Evolutionary conservation across 2,329 filamentous ascomycete species (phyloP).

Genomic region (Drechslerella coelobrocha): DNA sequence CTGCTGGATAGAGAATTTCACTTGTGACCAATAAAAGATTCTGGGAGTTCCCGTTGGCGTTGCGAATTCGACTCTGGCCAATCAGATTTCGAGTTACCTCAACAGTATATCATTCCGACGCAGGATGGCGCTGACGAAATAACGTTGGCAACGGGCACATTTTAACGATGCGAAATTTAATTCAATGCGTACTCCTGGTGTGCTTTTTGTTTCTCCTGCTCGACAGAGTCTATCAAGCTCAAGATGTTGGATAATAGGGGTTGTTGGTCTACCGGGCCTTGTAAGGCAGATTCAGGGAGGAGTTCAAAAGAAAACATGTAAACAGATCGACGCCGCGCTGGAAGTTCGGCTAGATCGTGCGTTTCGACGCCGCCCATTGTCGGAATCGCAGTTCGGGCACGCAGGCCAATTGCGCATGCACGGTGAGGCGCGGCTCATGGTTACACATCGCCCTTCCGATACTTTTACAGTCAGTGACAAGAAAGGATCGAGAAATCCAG

Average conservation of each 20-base stretch:
- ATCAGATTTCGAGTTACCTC: neutral
- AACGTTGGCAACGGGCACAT: neutral
- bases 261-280: neutral
- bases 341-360: slow-evolving; percentile 16
- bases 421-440: neutral
- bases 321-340: neutral
- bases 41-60: neutral
- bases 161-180: neutral
- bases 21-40: neutral
- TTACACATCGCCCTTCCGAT: neutral
- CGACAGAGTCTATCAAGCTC: too few relatives aligned
- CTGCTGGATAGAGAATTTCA: neutral
- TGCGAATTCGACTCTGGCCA: neutral
- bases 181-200: neutral
- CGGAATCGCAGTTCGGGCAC: slow-evolving; percentile 27
- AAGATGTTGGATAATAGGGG: neutral
- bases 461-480: neutral
- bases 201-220: neutral
- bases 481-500: neutral
- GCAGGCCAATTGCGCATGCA: slow-evolving; percentile 4
- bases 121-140: neutral
- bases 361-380: slow-evolving; percentile 14
- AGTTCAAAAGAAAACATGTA: slow-evolving; percentile 2
- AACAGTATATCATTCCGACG: neutral
- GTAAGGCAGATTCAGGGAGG: slow-evolving; percentile 9